Percentiles rank a stretch among this genome's conserved stretches.
Evolutionary conservation across 805 yeast genomes (phyloP).

Genomic region (Myxozyma nipponensis): DNA sequence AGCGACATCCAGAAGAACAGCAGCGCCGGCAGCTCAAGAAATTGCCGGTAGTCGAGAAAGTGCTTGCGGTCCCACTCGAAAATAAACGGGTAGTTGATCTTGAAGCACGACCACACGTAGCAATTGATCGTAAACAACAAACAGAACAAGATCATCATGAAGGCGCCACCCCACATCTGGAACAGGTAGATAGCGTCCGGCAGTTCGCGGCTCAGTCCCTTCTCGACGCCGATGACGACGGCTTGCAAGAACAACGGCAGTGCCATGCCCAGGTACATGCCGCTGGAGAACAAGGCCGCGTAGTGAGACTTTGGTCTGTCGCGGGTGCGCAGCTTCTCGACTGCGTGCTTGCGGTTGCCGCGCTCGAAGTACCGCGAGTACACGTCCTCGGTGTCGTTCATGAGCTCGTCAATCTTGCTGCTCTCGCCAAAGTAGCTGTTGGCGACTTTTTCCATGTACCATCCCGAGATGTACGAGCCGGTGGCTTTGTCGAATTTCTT

Average conservation of each 20-base stretch:
- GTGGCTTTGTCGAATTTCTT: conserved; percentile 86
- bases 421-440: conserved; percentile 57
- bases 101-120: conserved; percentile 64
- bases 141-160: conserved; percentile 57
- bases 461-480: conserved; percentile 41
- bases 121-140: conserved; percentile 66
- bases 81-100: conserved; percentile 85
- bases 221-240: conserved; percentile 47
- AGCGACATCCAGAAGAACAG: conserved; percentile 55
- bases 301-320: conserved; percentile 41
- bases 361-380: conserved; percentile 64
- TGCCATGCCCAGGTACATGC: conserved; percentile 65
- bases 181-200: conserved; percentile 60
- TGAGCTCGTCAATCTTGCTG: conserved; percentile 61
- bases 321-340: conserved; percentile 61
- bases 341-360: conserved; percentile 65
- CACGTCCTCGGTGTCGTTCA: conserved; percentile 60
- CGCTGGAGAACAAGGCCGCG: conserved; percentile 51
- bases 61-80: conserved; percentile 78
- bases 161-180: conserved; percentile 93
- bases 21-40: conserved; percentile 58
- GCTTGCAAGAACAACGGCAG: conserved; percentile 65
- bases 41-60: conserved; percentile 63
- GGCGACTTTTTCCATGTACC: conserved; percentile 58
- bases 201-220: conserved; percentile 34